Evolutionary conservation across 2,329 filamentous ascomycete species (phyloP).

Genomic region (Neonectria ditissima): DNA sequence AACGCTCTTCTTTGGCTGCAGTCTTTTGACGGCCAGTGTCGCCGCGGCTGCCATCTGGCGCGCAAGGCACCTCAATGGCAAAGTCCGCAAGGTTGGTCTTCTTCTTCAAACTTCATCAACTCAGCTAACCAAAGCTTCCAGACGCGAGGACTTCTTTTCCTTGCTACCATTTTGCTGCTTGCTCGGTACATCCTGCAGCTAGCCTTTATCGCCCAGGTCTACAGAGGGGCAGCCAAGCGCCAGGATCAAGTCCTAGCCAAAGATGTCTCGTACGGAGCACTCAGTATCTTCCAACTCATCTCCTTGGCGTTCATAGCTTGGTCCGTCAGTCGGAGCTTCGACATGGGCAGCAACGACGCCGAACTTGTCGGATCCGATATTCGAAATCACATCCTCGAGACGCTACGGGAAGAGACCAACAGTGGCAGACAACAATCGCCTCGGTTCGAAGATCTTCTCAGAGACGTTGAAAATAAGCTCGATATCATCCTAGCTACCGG

Average conservation of each 20-base stretch:
- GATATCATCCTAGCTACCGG: neutral
- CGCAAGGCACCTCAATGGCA: conserved; percentile 2
- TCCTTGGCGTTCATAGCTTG: conserved; percentile 14
- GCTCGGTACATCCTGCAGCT: conserved; percentile 17
- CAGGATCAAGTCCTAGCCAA: conserved; percentile 11
- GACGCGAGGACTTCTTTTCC: conserved; percentile 4
- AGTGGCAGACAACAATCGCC: conserved; percentile 2
- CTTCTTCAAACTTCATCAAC: too few relatives aligned
- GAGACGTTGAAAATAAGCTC: neutral
- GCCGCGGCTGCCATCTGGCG: conserved; percentile 16
- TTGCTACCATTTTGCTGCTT: conserved; percentile 17
- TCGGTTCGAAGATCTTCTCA: conserved; percentile 5
- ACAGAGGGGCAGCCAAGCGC: conserved; percentile 12
- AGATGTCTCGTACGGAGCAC: conserved; percentile 15
- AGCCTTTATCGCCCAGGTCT: conserved; percentile 5
- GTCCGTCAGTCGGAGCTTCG: conserved; percentile 3
- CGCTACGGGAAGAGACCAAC: conserved; percentile 1
- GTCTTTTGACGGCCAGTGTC: conserved; percentile 16
- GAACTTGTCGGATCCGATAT: conserved; percentile 8
- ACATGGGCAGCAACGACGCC: conserved; percentile 12
- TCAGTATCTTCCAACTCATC: conserved; percentile 12
- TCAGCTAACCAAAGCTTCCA: neutral
- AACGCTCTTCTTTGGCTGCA: conserved; percentile 24
- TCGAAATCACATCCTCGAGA: conserved; percentile 13
- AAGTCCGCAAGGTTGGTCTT: conserved; percentile 13